Conservation (phyloP, 345 rosid genomes). For the Durio zibethinus region DNA sequence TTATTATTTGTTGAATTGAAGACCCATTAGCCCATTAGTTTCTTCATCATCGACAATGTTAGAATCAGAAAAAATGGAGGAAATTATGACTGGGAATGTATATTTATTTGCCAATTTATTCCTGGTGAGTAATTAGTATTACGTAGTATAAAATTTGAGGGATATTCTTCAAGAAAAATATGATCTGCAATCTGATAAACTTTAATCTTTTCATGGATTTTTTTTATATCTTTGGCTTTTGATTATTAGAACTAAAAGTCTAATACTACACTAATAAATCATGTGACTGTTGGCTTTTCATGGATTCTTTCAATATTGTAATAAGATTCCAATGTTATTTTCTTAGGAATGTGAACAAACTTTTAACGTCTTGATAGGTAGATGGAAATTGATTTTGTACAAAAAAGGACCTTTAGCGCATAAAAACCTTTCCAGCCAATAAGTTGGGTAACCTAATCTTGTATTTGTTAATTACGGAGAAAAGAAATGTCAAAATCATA, state of each 20-base stretch:
- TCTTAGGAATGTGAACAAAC: not conserved
- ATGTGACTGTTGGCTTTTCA: no score
- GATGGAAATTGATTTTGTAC: not conserved
- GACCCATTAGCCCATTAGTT: not conserved
- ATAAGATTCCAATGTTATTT: not conserved
- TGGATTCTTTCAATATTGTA: not conserved
- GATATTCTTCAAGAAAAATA: not conserved
- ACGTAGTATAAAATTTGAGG: not conserved
- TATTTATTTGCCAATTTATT: not conserved
- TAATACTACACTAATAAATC: no score
- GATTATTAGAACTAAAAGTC: no score
- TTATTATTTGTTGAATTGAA: not conserved
- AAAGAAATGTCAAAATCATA: conserved; percentile 1
- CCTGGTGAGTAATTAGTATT: no score
- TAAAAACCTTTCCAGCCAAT: not conserved
- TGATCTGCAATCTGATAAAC: not conserved
- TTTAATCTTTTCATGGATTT: no score
- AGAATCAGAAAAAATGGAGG: not conserved
- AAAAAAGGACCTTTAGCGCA: not conserved
- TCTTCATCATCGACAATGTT: not conserved
- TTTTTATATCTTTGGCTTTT: no score
- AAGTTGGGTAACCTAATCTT: not conserved
- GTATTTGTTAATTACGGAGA: not conserved
- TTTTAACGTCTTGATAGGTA: not conserved
- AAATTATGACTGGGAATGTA: not conserved